Evolutionary conservation across 2,329 filamentous ascomycete genomes (phyloP), one percentile per base, ranked within the genome.

Genomic region (Exophiala phaeomuriformis): DNA sequence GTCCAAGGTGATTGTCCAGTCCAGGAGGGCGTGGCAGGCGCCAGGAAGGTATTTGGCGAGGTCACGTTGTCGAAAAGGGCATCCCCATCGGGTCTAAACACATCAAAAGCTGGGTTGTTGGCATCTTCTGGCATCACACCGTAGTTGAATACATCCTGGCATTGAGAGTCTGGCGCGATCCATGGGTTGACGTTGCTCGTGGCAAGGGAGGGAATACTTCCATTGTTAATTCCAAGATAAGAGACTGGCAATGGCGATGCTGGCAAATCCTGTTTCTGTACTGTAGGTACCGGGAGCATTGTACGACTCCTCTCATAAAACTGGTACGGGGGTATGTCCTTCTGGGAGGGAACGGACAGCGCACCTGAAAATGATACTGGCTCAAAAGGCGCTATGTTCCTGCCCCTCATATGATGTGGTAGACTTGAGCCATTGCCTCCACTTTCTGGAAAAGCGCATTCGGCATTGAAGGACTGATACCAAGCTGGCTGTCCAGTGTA

Each of bases 41-140:
- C 48, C 4, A 41, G 8, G 31, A 51, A 35, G 19, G 49, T 48
- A 12, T 48, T 45, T 46, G 48, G 44, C 7, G 48, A 51, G 27
- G 49, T 29, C 27, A 32, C 37, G 12, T 40, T 33, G 40, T 39
- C 53, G 10, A 47, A 48, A 12, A 31, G 43, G 28, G 28, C 27
- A 19, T 40, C 8, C n/a, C 47, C 37, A 1, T 32, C 40, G 40
- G 19, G 19, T 19, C 19, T 19, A 19, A 19, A 19, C 19, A 19
- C 19, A 19, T 55, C 49, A 32, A 46, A 45, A 9, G 33, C 12
- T 12, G 29, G 10, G 35, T 44, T 19, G n/a, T 19, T 19, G 19
- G 19, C 19, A 19, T 19, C 19, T 19, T 19, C 19, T 19, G 19
- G 19, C 19, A 19, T 19, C 19, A 19, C 19, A 19, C 19, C 19